Percentiles rank a stretch among this genome's conserved stretches.
These are phyloP conservation scores for Wickerhamomyces xylosicus DNA, from an alignment of 805 yeast genomes.

Conservation along the genomic window DNA sequence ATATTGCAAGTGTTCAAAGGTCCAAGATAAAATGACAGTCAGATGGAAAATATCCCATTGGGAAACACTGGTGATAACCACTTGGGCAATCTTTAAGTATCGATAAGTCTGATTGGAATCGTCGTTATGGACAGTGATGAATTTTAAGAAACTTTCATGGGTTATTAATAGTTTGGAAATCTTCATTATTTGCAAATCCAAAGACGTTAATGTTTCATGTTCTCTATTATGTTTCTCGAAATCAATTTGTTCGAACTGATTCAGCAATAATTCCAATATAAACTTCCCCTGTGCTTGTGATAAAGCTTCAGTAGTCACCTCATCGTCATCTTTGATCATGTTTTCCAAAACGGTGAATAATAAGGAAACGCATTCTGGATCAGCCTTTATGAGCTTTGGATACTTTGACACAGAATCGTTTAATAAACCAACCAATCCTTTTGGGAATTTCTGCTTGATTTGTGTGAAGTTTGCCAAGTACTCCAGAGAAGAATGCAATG, in stretches of 20 bases:
- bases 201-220: slow-evolving; percentile 4
- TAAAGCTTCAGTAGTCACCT: slow-evolving; percentile 10
- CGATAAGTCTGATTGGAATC: slow-evolving; percentile 8
- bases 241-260: slow-evolving; percentile 13
- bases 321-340: slow-evolving; percentile 7
- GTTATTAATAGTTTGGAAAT: slow-evolving; percentile 20
- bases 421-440: slow-evolving; percentile 5
- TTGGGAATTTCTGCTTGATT: slow-evolving; percentile 3
- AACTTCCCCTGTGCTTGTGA: slow-evolving; percentile 14
- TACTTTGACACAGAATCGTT: slow-evolving; percentile 2
- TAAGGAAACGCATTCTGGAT: slow-evolving; percentile 3
- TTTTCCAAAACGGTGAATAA: slow-evolving; percentile 7
- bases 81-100: slow-evolving; percentile 20
- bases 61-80: slow-evolving; percentile 25
- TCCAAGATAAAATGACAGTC: slow-evolving; percentile 30
- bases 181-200: slow-evolving; percentile 16
- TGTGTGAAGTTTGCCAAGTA: slow-evolving; percentile 12
- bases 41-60: slow-evolving; percentile 27
- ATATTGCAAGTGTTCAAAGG: slow-evolving; percentile 21
- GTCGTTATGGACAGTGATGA: slow-evolving; percentile 13
- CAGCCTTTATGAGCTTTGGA: not conserved
- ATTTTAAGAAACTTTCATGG: slow-evolving; percentile 26
- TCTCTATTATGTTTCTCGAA: slow-evolving; percentile 1
- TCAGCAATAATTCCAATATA: slow-evolving; percentile 6
- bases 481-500: slow-evolving; percentile 6